These are phyloP conservation scores for Ophiocordyceps camponoti-floridani DNA, from an alignment of 2,329 filamentous ascomycete species.

Conservation along the genomic window DNA sequence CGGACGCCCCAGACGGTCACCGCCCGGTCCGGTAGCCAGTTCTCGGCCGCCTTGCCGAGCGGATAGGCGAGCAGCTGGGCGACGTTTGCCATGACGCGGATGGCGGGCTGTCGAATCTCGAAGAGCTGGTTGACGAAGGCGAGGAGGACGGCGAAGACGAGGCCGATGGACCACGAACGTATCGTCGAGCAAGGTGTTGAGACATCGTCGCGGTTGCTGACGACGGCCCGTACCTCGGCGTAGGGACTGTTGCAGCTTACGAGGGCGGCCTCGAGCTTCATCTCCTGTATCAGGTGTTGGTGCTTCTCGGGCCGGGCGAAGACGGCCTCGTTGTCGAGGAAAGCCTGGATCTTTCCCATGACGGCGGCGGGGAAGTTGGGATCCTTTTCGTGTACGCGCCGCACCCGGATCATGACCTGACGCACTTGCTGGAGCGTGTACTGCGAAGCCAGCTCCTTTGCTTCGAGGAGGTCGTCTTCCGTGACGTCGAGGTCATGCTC, in stretches of 20 bases:
- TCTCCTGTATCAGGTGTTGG: constrained; percentile 28
- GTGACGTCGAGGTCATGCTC: constrained; percentile 25
- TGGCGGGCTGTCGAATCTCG: constrained; percentile 35
- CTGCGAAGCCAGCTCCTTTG: constrained; percentile 21
- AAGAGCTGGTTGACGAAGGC: constrained; percentile 39
- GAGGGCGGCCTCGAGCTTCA: constrained; percentile 35
- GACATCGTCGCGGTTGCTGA: constrained; percentile 36
- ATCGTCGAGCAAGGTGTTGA: constrained; percentile 32
- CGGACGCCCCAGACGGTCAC: constrained; percentile 23
- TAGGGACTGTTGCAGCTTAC: constrained; percentile 39
- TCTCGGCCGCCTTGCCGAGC: constrained; percentile 32
- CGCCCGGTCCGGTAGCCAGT: constrained; percentile 24
- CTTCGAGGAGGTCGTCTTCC: constrained; percentile 26
- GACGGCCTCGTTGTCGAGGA: constrained; percentile 22
- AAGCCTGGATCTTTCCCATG: constrained; percentile 21
- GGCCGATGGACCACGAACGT: constrained; percentile 33
- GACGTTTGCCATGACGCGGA: constrained; percentile 34
- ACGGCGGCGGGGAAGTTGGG: constrained; percentile 22
- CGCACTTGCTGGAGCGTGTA: constrained; percentile 19
- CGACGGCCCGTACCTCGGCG: constrained; percentile 36
- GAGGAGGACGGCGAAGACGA: constrained; percentile 29
- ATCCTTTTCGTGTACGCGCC: constrained; percentile 16
- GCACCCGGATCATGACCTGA: not conserved
- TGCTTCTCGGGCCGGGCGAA: constrained; percentile 27
- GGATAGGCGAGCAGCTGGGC: constrained; percentile 39